Percentiles rank a stretch among this genome's conserved stretches.
Conservation (phyloP, 331 rosid species). For the Stylosanthes scabra region DNA sequence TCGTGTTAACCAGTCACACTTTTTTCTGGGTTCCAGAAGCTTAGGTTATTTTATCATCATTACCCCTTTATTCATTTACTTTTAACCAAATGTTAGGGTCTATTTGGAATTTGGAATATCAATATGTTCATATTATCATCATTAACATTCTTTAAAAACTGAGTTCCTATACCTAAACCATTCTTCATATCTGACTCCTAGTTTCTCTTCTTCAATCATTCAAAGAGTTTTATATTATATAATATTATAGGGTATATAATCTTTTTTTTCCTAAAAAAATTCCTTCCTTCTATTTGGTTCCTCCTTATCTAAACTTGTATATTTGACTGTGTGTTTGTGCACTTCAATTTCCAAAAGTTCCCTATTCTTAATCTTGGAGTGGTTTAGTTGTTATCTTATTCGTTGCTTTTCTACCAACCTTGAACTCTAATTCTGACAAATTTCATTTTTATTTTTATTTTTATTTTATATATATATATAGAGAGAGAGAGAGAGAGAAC, state of each 20-base stretch:
- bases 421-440: constrained; percentile 27
- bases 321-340: constrained; percentile 5
- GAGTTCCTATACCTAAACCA: background rate
- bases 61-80: background rate
- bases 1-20: background rate
- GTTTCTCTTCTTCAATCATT: background rate
- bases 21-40: constrained; percentile 47
- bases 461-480: background rate
- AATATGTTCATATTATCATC: constrained; percentile 24
- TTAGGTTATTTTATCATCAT: constrained; percentile 8
- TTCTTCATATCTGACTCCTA: constrained; percentile 27
- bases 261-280: background rate
- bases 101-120: constrained; percentile 16
- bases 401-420: constrained; percentile 52
- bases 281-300: background rate
- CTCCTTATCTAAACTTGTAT: constrained; percentile 6
- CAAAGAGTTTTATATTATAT: background rate
- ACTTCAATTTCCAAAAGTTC: constrained; percentile 29
- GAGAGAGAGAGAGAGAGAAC: background rate
- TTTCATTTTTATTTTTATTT: background rate
- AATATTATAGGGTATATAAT: too few relatives aligned
- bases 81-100: constrained; percentile 24
- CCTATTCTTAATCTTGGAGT: constrained; percentile 7
- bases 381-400: constrained; percentile 16
- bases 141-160: constrained; percentile 20